Percentiles rank a stretch among this genome's conserved stretches.
Conservation (phyloP, 352 stramenopile genomes). For the Globisporangium parvum region DNA sequence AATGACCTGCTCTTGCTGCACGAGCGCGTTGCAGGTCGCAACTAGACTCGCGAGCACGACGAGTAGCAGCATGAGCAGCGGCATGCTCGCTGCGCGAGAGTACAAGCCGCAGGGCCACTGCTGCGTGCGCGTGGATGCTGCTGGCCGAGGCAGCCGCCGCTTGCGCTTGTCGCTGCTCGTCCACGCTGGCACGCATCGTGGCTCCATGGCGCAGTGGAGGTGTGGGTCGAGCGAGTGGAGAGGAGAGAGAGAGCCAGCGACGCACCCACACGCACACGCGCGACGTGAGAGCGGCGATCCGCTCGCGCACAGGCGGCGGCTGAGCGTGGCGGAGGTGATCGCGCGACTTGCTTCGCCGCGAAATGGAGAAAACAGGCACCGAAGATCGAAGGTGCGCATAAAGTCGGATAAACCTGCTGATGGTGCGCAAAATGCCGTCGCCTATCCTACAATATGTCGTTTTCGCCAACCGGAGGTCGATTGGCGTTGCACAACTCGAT, state of each 20-base stretch:
- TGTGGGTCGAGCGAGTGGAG: background rate
- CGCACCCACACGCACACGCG: too few relatives aligned
- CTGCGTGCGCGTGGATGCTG: background rate
- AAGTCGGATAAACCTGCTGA: too few relatives aligned
- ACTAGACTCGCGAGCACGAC: background rate
- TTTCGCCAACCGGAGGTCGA: background rate
- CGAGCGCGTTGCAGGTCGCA: constrained; percentile 16
- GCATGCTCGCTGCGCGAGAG: background rate
- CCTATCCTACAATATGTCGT: background rate
- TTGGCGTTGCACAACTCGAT: background rate
- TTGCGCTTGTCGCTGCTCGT: constrained; percentile 19
- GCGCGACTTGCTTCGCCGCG: background rate
- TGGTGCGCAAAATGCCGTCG: too few relatives aligned
- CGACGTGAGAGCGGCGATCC: background rate
- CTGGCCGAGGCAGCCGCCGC: constrained; percentile 3
- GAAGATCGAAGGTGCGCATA: background rate
- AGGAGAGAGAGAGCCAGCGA: too few relatives aligned
- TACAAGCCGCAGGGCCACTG: too few relatives aligned
- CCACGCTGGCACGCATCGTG: constrained; percentile 6
- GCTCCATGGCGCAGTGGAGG: constrained; percentile 2
- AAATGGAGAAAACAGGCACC: background rate
- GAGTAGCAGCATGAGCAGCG: background rate
- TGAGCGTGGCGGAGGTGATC: background rate
- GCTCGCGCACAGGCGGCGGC: too few relatives aligned
- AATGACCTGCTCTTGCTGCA: constrained; percentile 57